phyloP scores from a whole-genome alignment of 176 grass and related monocot species.

The Rhynchospora pubera region DNA sequence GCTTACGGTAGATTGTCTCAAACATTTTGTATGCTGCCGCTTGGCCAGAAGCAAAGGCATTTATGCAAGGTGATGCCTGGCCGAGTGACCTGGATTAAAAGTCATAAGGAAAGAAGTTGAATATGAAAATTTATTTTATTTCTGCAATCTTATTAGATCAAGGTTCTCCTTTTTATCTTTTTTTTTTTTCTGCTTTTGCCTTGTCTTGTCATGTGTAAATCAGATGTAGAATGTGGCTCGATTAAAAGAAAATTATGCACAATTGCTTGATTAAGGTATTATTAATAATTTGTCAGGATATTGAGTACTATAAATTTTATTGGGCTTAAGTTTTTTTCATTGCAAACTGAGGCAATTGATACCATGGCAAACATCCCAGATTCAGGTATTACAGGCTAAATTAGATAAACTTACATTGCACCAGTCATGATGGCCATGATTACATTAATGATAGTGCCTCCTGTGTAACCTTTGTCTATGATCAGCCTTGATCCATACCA shows the following conservation, averaged over 20 bases:
- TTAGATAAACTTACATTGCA: conserved; percentile 60
- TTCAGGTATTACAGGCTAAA: not conserved
- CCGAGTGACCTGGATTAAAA: conserved; percentile 50
- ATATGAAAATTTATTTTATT: not conserved
- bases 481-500: conserved; percentile 73
- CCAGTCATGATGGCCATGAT: conserved; percentile 65
- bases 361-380: not conserved
- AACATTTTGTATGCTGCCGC: conserved; percentile 76
- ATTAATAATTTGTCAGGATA: not conserved
- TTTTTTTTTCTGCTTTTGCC: no score
- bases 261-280: not conserved
- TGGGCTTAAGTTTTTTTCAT: not conserved
- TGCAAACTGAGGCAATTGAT: not conserved
- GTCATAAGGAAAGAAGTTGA: not conserved
- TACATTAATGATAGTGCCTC: conserved; percentile 66
- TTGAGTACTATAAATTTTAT: not conserved
- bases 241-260: not conserved
- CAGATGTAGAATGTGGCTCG: not conserved
- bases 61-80: conserved; percentile 61
- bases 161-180: not conserved
- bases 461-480: conserved; percentile 62
- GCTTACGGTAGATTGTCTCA: conserved; percentile 50
- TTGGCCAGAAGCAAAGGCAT: conserved; percentile 56
- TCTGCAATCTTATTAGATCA: not conserved
- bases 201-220: not conserved